phyloP scores from a whole-genome alignment of 1,139 yeast species.

The Lodderomyces oxycetoniae region DNA sequence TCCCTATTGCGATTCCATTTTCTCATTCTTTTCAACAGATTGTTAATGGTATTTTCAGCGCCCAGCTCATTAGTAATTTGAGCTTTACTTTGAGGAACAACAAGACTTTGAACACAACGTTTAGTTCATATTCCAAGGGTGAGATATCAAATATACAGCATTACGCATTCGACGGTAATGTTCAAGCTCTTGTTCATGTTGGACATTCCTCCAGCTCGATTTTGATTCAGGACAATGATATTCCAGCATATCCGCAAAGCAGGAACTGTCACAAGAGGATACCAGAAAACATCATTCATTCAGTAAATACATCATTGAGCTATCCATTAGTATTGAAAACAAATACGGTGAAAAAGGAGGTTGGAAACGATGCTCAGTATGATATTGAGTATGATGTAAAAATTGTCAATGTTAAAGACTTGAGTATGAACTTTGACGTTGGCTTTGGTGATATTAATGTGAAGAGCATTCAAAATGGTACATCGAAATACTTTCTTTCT shows the following conservation, averaged over 20 bases:
- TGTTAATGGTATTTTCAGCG: slow-evolving; percentile 28
- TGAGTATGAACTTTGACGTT: slow-evolving; percentile 19
- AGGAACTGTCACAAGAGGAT: slow-evolving; percentile 1
- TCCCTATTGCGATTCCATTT: slow-evolving; percentile 27
- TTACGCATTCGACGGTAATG: slow-evolving; percentile 25
- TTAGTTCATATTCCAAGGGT: slow-evolving; percentile 25
- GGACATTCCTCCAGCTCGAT: slow-evolving; percentile 21
- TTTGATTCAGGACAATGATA: slow-evolving; percentile 15
- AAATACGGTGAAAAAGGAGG: slow-evolving; percentile 8
- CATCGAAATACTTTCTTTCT: slow-evolving; percentile 42
- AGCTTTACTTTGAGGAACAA: slow-evolving; percentile 34
- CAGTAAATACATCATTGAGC: slow-evolving; percentile 15
- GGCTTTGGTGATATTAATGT: slow-evolving; percentile 17
- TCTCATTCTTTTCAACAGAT: slow-evolving; percentile 34
- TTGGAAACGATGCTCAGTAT: slow-evolving; percentile 12
- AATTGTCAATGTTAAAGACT: slow-evolving; percentile 16
- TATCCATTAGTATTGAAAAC: slow-evolving; percentile 23
- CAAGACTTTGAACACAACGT: slow-evolving; percentile 22
- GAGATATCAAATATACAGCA: slow-evolving; percentile 32
- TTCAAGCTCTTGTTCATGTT: slow-evolving; percentile 28
- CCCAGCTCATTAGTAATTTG: slow-evolving; percentile 27
- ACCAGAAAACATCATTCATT: slow-evolving; percentile 15
- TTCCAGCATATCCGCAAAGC: slow-evolving; percentile 9
- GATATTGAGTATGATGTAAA: slow-evolving; percentile 19
- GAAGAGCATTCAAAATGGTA: slow-evolving; percentile 36